phyloP scores from a whole-genome alignment of 169 alveolate species.

The Cryptosporidium ubiquitum region DNA sequence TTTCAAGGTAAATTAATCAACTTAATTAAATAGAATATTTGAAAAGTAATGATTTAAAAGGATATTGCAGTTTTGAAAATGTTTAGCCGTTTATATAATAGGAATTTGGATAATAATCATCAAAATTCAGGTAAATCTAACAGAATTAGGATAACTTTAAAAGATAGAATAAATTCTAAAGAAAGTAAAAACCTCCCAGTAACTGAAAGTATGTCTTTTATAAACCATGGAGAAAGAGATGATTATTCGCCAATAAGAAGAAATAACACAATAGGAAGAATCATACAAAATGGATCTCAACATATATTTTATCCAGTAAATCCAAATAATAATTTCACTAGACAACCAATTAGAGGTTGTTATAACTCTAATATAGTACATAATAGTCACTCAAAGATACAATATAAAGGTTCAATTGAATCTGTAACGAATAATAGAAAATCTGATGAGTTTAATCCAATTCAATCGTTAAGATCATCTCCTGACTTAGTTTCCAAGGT shows the following conservation, averaged over 20 bases:
- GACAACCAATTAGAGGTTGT: conserved; percentile 33
- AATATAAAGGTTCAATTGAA: neutral
- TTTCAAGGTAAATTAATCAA: neutral
- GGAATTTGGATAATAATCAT: neutral
- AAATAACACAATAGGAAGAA: conserved; percentile 31
- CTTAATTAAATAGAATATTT: neutral
- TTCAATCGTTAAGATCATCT: neutral
- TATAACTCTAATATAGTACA: conserved; percentile 48
- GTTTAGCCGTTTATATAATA: conserved; percentile 59
- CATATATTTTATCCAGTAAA: conserved; percentile 28
- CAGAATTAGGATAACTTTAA: conserved; percentile 28
- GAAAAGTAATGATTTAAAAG: neutral
- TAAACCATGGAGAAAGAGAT: neutral
- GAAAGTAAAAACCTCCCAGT: neutral
- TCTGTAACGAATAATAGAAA: neutral
- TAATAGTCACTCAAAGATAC: neutral
- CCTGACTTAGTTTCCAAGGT: neutral
- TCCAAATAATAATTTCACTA: conserved; percentile 20
- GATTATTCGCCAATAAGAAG: neutral
- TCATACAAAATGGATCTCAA: conserved; percentile 37
- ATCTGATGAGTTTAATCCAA: neutral
- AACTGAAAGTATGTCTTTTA: neutral
- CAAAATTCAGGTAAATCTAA: neutral
- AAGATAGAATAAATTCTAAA: conserved; percentile 25
- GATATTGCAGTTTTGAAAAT: neutral